Evolutionary conservation across 2,329 filamentous ascomycete genomes (phyloP), one percentile per base, ranked within the genome.

Genomic region (Aureobasidium lini): DNA sequence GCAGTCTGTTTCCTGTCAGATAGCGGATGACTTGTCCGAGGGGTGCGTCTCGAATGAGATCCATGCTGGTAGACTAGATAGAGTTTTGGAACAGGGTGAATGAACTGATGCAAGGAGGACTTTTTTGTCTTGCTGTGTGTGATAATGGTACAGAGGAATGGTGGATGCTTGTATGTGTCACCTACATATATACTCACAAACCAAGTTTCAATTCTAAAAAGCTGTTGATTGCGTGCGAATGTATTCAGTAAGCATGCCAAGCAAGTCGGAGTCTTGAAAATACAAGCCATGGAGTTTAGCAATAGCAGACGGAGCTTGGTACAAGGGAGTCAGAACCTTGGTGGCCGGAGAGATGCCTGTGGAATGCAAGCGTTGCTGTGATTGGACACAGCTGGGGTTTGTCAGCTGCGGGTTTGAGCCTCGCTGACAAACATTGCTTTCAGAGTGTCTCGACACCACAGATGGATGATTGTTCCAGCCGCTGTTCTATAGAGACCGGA

Each of bases 1-100:
- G 70, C 37, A 74, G 66, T 57, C 73, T 73, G 47, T 75, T 75
- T 1, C 70, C 63, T 3, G 76, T 75, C 15, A 76, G 57, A 37
- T 71, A 73, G 16, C 78, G 73, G n/a, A 79, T 61, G 15, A 76
- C 23, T 64, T 79, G 77, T 57, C 77, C 77, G 49, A 79, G 72
- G 10, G 76, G 71, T 31, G 77, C 73, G 59, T 79, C 77, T 42
- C 77, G 71, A 28, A 77, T 64, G 11, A 73, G 64, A 46, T 73
- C 70, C 70, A 73, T 70, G 16, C 6, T 58, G 16, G 11, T 10
- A 7, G 29, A 48, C 6, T 18, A 23, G 40, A n/a, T 31, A 4
- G 32, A 16, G 6, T 1, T 54, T 6, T 36, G 18, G 50, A 18
- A 16, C 13, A 54, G 9, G 28, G 6, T n/a, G 18, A 39, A 15